Conservation (phyloP, 441 rosid genomes). For the Eutrema salsugineum region DNA sequence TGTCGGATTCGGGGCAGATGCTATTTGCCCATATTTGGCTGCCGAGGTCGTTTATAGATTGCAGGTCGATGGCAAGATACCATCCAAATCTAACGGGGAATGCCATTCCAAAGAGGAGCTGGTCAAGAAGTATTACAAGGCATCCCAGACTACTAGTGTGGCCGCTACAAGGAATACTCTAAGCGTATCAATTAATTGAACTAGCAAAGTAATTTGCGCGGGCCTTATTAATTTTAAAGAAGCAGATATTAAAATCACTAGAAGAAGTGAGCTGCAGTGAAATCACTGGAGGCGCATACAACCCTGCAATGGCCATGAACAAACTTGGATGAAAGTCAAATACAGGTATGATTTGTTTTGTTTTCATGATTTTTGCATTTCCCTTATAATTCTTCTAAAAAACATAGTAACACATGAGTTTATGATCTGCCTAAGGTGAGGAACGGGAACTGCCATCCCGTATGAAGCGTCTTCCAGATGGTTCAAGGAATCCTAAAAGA, state of each 20-base stretch:
- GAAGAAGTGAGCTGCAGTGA: conserved; percentile 97
- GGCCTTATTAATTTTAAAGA: conserved; percentile 90
- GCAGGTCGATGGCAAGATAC: conserved; percentile 98
- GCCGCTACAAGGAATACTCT: conserved; percentile 97
- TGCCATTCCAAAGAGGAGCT: conserved; percentile 85
- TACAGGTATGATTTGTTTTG: conserved; percentile 54
- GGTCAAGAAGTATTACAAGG: conserved; percentile 93
- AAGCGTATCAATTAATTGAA: conserved; percentile 92
- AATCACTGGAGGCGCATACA: conserved; percentile 93
- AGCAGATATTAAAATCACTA: conserved; percentile 54
- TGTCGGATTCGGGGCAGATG: conserved; percentile 99
- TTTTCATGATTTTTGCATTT: not conserved
- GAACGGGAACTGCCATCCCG: conserved; percentile 99
- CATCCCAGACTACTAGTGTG: conserved; percentile 98
- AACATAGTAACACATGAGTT: not conserved
- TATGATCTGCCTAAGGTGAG: conserved; percentile 62
- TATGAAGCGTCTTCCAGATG: conserved; percentile 92
- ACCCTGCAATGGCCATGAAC: conserved; percentile 97
- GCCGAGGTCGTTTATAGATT: conserved; percentile 85
- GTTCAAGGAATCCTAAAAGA: conserved; percentile 92
- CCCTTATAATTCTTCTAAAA: not conserved
- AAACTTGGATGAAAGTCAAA: conserved; percentile 96
- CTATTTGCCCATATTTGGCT: conserved; percentile 95
- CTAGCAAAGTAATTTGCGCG: conserved; percentile 91
- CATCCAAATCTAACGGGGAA: conserved; percentile 83